These are phyloP conservation scores for Rhododendron vialii DNA, from an alignment of 148 eudicot genomes.

Conservation along the genomic window DNA sequence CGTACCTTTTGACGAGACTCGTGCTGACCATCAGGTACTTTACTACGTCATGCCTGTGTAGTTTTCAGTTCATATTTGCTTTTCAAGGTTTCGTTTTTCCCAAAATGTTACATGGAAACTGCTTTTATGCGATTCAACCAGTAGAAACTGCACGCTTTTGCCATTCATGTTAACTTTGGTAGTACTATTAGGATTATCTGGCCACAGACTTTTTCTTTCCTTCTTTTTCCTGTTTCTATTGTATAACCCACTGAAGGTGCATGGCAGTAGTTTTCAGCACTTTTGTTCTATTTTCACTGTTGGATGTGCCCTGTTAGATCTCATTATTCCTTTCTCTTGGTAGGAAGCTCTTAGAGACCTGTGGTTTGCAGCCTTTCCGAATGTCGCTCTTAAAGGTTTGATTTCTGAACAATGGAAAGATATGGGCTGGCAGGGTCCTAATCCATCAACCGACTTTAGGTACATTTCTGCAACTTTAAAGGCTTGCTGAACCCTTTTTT, in stretches of 20 bases:
- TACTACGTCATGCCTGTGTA: not conserved
- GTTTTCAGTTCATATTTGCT: not conserved
- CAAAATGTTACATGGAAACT: not conserved
- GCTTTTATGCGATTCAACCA: not conserved
- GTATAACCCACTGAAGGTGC: not conserved
- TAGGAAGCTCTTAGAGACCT: conserved; percentile 74
- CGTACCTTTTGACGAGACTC: conserved; percentile 61
- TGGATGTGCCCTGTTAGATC: not conserved
- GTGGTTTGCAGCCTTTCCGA: conserved; percentile 75
- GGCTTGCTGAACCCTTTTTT: not conserved
- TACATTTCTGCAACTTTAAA: conserved; percentile 16
- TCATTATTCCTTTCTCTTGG: conserved; percentile 15
- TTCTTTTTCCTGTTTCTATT: not conserved
- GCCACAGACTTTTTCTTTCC: not conserved
- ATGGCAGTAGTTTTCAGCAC: conserved; percentile 4
- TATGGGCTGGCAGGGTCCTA: conserved; percentile 97
- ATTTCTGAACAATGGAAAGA: conserved; percentile 96
- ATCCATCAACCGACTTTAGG: conserved; percentile 98
- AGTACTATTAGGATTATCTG: not conserved
- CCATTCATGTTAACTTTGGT: not conserved
- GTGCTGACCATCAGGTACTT: conserved; percentile 74
- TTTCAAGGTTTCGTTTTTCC: not conserved
- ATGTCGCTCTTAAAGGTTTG: conserved; percentile 55
- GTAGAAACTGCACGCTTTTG: not conserved
- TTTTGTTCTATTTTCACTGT: not conserved